phyloP scores from a whole-genome alignment of 371 early-diverging fungal species.

The Mortierella sp. region DNA sequence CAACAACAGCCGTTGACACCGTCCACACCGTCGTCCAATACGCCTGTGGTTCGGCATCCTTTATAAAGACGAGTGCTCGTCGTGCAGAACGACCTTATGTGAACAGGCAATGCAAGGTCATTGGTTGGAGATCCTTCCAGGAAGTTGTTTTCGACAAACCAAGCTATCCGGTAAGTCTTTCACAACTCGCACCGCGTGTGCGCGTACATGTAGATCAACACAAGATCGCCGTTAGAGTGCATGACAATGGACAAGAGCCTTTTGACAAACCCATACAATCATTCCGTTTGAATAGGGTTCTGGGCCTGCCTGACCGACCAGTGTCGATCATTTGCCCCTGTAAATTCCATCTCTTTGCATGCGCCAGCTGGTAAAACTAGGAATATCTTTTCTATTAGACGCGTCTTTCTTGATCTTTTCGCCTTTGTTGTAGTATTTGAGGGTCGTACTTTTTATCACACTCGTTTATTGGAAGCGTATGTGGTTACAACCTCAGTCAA shows the following conservation, averaged over 20 bases:
- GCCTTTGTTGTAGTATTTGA: too few relatives aligned
- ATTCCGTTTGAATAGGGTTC: conserved; percentile 16
- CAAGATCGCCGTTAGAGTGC: too few relatives aligned
- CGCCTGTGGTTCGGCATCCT: conserved; percentile 41
- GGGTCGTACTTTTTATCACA: neutral
- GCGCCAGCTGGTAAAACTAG: conserved; percentile 43
- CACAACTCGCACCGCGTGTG: too few relatives aligned
- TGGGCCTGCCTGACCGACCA: conserved; percentile 50
- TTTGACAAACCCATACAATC: too few relatives aligned
- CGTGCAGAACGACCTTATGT: conserved; percentile 43
- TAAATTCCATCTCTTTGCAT: conserved; percentile 53
- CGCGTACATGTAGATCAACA: too few relatives aligned
- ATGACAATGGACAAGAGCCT: too few relatives aligned
- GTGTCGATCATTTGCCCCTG: conserved; percentile 53
- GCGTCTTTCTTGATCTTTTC: neutral
- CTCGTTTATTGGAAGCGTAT: conserved; percentile 29
- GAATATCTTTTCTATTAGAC: neutral
- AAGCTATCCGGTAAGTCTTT: conserved; percentile 38
- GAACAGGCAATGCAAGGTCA: conserved; percentile 55
- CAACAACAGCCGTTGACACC: conserved; percentile 31
- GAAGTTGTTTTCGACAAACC: conserved; percentile 46
- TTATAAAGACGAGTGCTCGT: conserved; percentile 41
- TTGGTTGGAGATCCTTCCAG: conserved; percentile 49
- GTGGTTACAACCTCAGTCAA: conserved; percentile 50
- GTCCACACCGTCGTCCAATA: conserved; percentile 22